Percentiles rank a stretch among this genome's conserved stretches.
phyloP scores from a whole-genome alignment of 208 protist genomes.

The Herpetomonas tarakana region DNA sequence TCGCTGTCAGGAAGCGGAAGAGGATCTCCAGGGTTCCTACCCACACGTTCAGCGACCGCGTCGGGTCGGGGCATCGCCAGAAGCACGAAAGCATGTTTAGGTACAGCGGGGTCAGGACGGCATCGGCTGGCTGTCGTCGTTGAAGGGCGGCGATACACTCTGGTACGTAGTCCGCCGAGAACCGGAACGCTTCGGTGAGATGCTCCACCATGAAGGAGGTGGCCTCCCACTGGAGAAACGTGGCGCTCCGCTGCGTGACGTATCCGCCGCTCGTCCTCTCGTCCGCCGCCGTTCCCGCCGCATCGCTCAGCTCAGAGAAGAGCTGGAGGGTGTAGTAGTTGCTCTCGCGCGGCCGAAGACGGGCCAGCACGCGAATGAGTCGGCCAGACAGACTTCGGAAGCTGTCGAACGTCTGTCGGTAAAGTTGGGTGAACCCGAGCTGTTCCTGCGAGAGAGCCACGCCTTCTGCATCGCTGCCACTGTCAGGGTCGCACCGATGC shows the following conservation, averaged over 20 bases:
- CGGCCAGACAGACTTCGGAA: neutral
- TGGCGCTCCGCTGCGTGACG: conserved; percentile 70
- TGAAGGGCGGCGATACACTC: conserved; percentile 46
- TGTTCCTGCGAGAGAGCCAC: neutral
- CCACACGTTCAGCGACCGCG: conserved; percentile 49
- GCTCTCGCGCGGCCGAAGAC: neutral
- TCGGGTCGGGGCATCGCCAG: conserved; percentile 51
- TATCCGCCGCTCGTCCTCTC: conserved; percentile 52
- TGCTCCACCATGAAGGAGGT: conserved; percentile 69
- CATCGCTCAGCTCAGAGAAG: conserved; percentile 38
- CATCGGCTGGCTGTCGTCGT: conserved; percentile 41
- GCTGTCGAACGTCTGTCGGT: neutral
- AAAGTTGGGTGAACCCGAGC: neutral
- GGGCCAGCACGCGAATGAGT: neutral
- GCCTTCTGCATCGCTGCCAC: neutral
- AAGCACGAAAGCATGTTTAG: conserved; percentile 83
- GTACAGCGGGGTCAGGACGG: conserved; percentile 74
- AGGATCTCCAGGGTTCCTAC: conserved; percentile 54
- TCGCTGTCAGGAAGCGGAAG: conserved; percentile 35
- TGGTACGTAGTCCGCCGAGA: conserved; percentile 33
- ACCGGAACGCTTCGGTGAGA: conserved; percentile 55
- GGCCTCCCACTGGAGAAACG: conserved; percentile 67
- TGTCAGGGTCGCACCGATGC: neutral
- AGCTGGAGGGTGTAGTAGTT: conserved; percentile 50
- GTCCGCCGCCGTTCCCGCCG: conserved; percentile 45